Base-by-base conservation (phyloP, 2,329 filamentous ascomycete genomes). In the Calonectria ilicicola region DNA sequence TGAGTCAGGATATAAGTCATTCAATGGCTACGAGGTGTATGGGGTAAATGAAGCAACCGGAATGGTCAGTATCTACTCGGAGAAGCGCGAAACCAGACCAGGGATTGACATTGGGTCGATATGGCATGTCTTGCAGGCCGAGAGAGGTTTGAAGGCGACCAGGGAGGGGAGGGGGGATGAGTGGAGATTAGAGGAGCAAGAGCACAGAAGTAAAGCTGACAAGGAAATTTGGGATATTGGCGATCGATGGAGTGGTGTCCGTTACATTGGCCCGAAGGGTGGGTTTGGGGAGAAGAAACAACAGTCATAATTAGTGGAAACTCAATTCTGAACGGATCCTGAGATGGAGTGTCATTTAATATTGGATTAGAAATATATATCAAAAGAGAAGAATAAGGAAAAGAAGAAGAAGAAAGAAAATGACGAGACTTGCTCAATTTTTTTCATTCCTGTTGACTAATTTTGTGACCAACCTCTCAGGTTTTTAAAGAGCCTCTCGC, bases 41-140 rank as follows among this genome's bases (percentile, higher is more conserved):
- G 67, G 35, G 2, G 67, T 56, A n/a, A 38, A 69, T 14, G 60
- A 69, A 27, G 67, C 58, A 15, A 69, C 44, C 14, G 67, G 67
- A 5, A 4, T 0, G 1, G 60, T 69, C 14, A 3, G 14, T 17
- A 15, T n/a, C 9, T 64, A 64, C 14, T 17, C 14, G 1, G 29
- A 35, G 15, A 2, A 56, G 1, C 17, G 8, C 2, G 58, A n/a
- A 2, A 19, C 23, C 2, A 53, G 67, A 26, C 58, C 60, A 14
- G 46, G 53, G 14, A 21, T 40, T n/a, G 67, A 69, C 15, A 23
- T 58, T 35, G 46, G 60, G 21, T 64, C 67, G n/a, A 8, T 69
- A 19, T 69, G 67, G 60, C 35, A 64, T 47, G 38, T 69, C 14
- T 40, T 69, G 35, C 35, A 46, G 35, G 60, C 67, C 5, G 58